Percentiles rank a stretch among this genome's conserved stretches.
These are phyloP conservation scores for Leccinum incarnatum DNA, from an alignment of 768 basidiomycete species.

Conservation along the genomic window DNA sequence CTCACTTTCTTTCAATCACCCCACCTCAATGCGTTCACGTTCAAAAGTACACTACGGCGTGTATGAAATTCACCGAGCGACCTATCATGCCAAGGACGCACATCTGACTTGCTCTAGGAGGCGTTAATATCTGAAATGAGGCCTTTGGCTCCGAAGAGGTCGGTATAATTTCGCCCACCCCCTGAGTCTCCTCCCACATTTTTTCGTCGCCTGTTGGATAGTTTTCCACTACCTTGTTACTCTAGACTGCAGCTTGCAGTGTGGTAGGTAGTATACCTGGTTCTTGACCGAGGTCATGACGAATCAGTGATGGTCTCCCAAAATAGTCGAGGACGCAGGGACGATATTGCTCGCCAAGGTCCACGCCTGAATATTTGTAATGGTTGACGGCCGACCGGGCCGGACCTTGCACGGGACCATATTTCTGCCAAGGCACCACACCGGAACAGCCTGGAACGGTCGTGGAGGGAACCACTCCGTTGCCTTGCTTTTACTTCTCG, in stretches of 20 bases:
- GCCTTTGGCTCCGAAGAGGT: background rate
- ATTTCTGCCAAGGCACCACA: background rate
- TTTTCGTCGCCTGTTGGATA: background rate
- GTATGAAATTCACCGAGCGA: background rate
- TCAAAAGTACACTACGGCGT: background rate
- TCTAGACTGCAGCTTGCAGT: background rate
- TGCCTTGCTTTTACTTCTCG: background rate
- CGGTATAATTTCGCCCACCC: background rate
- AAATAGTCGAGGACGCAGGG: constrained; percentile 4
- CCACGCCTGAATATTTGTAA: background rate
- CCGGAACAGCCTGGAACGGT: background rate
- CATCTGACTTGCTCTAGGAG: background rate
- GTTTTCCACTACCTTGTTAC: background rate
- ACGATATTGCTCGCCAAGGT: constrained; percentile 5
- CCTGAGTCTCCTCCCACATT: background rate
- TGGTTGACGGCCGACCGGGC: background rate
- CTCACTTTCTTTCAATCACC: background rate
- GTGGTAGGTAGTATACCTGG: background rate
- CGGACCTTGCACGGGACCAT: background rate
- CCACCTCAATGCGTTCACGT: background rate
- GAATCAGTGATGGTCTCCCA: background rate
- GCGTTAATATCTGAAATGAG: background rate
- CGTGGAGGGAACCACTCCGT: background rate
- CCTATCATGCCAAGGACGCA: background rate
- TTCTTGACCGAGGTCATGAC: background rate